Percentiles rank a stretch among this genome's conserved stretches.
phyloP scores from a whole-genome alignment of 148 eudicot genomes.

The Tetragonia tetragonoides region DNA sequence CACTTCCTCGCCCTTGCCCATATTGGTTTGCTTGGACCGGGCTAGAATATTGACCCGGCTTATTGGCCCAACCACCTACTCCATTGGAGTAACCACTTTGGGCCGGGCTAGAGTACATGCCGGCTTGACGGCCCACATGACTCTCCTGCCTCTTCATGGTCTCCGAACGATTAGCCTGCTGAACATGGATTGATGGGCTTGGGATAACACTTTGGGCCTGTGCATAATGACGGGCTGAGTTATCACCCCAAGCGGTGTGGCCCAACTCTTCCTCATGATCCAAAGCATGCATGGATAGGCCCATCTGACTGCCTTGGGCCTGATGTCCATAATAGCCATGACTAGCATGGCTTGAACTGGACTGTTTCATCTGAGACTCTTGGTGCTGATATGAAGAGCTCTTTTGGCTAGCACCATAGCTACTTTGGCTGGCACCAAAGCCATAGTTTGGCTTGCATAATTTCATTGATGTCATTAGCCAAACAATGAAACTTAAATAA shows the following conservation, averaged over 20 bases:
- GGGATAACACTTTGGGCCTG: constrained; percentile 20
- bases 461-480: constrained; percentile 24
- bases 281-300: background rate
- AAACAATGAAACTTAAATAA: background rate
- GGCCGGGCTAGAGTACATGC: background rate
- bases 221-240: constrained; percentile 19
- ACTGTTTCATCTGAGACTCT: constrained; percentile 22
- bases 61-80: constrained; percentile 15
- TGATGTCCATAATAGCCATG: constrained; percentile 1
- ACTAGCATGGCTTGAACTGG: constrained; percentile 16
- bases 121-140: background rate
- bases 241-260: background rate
- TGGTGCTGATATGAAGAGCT: constrained; percentile 18
- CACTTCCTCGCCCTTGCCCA: constrained; percentile 1
- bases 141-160: constrained; percentile 12
- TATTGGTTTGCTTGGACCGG: background rate
- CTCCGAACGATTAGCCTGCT: constrained; percentile 8
- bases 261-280: background rate
- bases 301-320: constrained; percentile 7
- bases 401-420: background rate
- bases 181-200: constrained; percentile 13
- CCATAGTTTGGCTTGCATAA: constrained; percentile 18
- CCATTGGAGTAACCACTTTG: background rate
- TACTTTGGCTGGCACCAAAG: constrained; percentile 21
- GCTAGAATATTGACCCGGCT: background rate